Base-by-base conservation (phyloP, 2,329 filamentous ascomycete species). In the Cladorrhinum sp. region DNA sequence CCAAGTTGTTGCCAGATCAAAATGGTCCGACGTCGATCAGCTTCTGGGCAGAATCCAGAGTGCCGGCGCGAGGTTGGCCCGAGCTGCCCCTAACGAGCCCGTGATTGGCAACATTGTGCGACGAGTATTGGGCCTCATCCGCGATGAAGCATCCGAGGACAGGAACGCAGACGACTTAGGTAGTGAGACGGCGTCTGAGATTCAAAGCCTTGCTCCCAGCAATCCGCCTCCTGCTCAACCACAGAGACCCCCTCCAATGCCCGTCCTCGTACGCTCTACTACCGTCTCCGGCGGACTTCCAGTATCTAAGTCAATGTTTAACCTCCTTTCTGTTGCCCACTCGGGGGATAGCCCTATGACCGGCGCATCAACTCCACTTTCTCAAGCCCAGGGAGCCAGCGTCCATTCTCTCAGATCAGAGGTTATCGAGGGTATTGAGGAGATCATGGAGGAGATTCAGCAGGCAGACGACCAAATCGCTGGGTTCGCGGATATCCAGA, bases 381-480 rank as follows among this genome's bases (percentile, higher is more conserved):
- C 67, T 3, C 70, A 71, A 50, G 64, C 69, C 0, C 75, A 76
- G 65, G 73, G 74, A 16, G 77, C 79, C 50, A 81, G 80, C 62
- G 74, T 79, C 57, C 83, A 90, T 62, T 89, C 96, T 64, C 80
- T 98, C 61, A 90, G 92, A 62, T 91, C 91, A 13, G 95, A 98
- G 75, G 89, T 98, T 24, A 88, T 97, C 66, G 91, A 95, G 68
- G 95, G 93, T 48, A 97, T 99, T 69, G 88, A 92, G 69, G 95
- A 99, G 74, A 92, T 99, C 62, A 90, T 96, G 74, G 95, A 99
- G 71, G 95, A 99, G 76, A 87, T 99, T 59, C 89, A 90, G 66
- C 90, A 93, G 71, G 92, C 92, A 7, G 95, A 97, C 72, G 92
- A 96, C 70, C 92, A 96, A 75, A 96, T 99, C 68, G 91, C 93